Evolutionary conservation across 495 filamentous ascomycete species (phyloP).

Genomic region (Aspergillus conjunctus): DNA sequence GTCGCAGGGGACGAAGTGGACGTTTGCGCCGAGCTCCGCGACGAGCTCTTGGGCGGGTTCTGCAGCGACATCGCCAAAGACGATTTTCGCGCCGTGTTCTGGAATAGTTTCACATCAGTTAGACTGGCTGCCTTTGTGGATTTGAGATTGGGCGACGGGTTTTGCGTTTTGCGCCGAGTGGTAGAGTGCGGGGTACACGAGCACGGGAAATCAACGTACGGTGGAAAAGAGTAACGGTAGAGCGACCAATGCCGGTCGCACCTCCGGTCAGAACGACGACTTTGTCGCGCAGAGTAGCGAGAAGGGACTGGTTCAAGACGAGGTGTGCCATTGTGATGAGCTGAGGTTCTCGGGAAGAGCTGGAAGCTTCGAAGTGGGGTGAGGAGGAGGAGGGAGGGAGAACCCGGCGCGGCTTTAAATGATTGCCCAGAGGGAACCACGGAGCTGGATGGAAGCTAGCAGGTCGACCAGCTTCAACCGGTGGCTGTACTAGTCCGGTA

Average conservation of each 20-base stretch:
- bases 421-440: no score
- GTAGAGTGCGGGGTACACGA: no score
- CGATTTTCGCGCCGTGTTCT: slow-evolving; percentile 11
- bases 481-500: no score
- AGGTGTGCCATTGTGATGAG: slow-evolving; percentile 6
- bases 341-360: neutral
- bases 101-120: neutral
- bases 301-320: slow-evolving; percentile 3
- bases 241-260: slow-evolving; percentile 11
- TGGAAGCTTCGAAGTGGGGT: neutral
- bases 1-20: slow-evolving; percentile 13
- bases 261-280: slow-evolving; percentile 15
- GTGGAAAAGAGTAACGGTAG: slow-evolving; percentile 11
- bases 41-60: neutral
- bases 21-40: neutral
- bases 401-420: neutral
- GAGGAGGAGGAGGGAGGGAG: neutral
- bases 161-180: neutral
- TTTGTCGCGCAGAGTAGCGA: slow-evolving; percentile 8
- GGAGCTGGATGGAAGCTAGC: no score
- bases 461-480: no score
- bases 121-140: neutral
- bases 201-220: neutral
- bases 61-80: slow-evolving; percentile 11
- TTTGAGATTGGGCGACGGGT: neutral